These are phyloP conservation scores for Alternaria gansuensis DNA, from an alignment of 2,329 filamentous ascomycete species.

Conservation along the genomic window DNA sequence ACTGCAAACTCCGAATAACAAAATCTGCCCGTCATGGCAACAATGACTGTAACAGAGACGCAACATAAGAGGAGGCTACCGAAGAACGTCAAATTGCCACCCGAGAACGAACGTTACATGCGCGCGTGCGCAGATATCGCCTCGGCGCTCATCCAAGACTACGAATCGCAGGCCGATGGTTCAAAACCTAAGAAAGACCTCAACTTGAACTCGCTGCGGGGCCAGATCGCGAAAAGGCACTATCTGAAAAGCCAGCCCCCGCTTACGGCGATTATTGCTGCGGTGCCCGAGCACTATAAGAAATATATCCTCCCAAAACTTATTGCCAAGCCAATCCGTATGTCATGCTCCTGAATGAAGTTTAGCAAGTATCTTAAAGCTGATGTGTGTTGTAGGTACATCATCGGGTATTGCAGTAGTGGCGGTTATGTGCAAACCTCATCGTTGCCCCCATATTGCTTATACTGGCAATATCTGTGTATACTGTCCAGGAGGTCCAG, in stretches of 20 bases:
- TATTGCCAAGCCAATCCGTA: constrained; percentile 94
- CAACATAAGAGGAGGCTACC: constrained; percentile 62
- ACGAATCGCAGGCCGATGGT: constrained; percentile 79
- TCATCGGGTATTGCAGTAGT: constrained; percentile 98
- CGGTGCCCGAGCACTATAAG: constrained; percentile 99
- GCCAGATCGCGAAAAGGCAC: constrained; percentile 92
- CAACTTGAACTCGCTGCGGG: constrained; percentile 88
- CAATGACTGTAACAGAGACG: constrained; percentile 66
- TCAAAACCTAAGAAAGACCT: constrained; percentile 81
- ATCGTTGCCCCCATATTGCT: constrained; percentile 95
- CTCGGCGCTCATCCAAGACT: constrained; percentile 91
- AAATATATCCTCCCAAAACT: constrained; percentile 97
- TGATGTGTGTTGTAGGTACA: constrained; percentile 67
- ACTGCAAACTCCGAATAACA: constrained; percentile 16
- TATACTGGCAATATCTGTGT: constrained; percentile 99
- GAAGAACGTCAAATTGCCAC: constrained; percentile 79
- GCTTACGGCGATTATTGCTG: constrained; percentile 94
- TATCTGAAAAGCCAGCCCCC: constrained; percentile 86
- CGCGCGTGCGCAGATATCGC: constrained; percentile 96
- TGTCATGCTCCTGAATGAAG: constrained; percentile 39
- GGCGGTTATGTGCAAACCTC: constrained; percentile 99
- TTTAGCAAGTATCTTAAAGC: neutral
- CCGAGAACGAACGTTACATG: constrained; percentile 94
- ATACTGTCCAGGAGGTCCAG: constrained; percentile 95
- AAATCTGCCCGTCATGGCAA: constrained; percentile 64